A percentile compares a stretch with the other conserved stretches of the same genome.
These are phyloP conservation scores for Hibiscus tridactylites DNA, from an alignment of 345 rosid species.

Conservation along the genomic window DNA sequence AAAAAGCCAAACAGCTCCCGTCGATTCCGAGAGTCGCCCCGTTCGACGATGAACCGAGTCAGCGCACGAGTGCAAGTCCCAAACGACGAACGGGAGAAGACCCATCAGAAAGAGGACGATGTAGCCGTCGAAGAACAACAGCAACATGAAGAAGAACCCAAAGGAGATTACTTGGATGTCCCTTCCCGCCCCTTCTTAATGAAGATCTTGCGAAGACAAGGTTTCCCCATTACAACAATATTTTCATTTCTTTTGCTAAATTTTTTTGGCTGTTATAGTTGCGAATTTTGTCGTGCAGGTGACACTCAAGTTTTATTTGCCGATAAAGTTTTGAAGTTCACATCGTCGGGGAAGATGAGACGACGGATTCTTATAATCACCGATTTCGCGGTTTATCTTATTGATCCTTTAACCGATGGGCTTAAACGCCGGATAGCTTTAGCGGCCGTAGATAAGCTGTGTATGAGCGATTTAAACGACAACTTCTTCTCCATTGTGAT, in stretches of 20 bases:
- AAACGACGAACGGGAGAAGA: slow-evolving; percentile 34
- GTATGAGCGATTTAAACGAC: slow-evolving; percentile 75
- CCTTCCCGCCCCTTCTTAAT: slow-evolving; percentile 55
- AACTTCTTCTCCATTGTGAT: slow-evolving; percentile 79
- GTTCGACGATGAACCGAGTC: slow-evolving; percentile 30
- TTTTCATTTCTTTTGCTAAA: no score
- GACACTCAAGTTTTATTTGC: slow-evolving; percentile 70
- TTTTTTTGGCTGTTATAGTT: not conserved
- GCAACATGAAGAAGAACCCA: slow-evolving; percentile 23
- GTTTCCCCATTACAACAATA: slow-evolving; percentile 18
- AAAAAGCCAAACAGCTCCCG: not conserved
- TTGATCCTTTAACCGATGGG: slow-evolving; percentile 69
- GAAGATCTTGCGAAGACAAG: slow-evolving; percentile 81
- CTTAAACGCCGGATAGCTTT: slow-evolving; percentile 75
- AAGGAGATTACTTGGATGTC: slow-evolving; percentile 85
- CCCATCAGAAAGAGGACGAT: slow-evolving; percentile 27
- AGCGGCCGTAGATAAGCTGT: slow-evolving; percentile 74
- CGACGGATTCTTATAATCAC: slow-evolving; percentile 62
- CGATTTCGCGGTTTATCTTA: slow-evolving; percentile 67
- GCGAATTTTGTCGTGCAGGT: slow-evolving; percentile 30
- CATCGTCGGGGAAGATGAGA: slow-evolving; percentile 82
- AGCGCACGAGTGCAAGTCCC: slow-evolving; percentile 36
- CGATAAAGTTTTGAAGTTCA: slow-evolving; percentile 85
- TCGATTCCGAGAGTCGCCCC: slow-evolving; percentile 18
- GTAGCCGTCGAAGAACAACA: slow-evolving; percentile 27